phyloP scores from a whole-genome alignment of 202 grass and related monocot species.

The Saccharum hybrid region DNA sequence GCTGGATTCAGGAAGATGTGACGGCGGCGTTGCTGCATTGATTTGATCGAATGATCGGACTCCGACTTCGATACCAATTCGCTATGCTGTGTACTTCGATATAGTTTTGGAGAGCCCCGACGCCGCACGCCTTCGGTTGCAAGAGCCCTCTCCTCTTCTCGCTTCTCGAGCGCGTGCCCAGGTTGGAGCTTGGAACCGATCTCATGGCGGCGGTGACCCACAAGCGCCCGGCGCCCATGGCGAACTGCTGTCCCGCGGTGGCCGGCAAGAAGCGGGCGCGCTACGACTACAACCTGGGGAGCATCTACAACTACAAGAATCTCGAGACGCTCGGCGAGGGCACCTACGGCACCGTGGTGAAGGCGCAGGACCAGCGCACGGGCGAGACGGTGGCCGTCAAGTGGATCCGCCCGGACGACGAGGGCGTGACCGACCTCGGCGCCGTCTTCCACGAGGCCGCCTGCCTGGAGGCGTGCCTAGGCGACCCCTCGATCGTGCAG shows the following conservation, averaged over 20 bases:
- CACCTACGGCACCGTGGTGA: constrained; percentile 21
- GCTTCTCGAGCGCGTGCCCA: background rate
- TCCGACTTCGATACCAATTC: too few relatives aligned
- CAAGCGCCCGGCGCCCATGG: constrained; percentile 1
- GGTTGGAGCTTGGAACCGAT: background rate
- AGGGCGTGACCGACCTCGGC: background rate
- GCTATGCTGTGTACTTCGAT: too few relatives aligned
- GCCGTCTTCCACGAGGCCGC: constrained; percentile 9
- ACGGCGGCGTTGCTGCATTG: too few relatives aligned
- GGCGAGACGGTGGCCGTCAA: constrained; percentile 30
- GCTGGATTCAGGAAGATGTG: too few relatives aligned
- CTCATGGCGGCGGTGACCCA: constrained; percentile 5
- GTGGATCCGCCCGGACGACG: background rate
- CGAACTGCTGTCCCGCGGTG: background rate
- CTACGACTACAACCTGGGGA: background rate
- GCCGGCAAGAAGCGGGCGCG: background rate
- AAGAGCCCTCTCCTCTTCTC: too few relatives aligned
- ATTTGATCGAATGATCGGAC: too few relatives aligned
- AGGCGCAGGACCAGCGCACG: constrained; percentile 6
- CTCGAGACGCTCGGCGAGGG: constrained; percentile 16
- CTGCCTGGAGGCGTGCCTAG: constrained; percentile 27
- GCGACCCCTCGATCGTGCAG: constrained; percentile 36
- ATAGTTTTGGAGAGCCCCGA: too few relatives aligned
- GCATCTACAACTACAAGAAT: constrained; percentile 47
- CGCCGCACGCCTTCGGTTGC: too few relatives aligned